These are phyloP conservation scores for Ceratobasidium sp. DNA, from an alignment of 1,284 basidiomycete genomes.

Conservation along the genomic window DNA sequence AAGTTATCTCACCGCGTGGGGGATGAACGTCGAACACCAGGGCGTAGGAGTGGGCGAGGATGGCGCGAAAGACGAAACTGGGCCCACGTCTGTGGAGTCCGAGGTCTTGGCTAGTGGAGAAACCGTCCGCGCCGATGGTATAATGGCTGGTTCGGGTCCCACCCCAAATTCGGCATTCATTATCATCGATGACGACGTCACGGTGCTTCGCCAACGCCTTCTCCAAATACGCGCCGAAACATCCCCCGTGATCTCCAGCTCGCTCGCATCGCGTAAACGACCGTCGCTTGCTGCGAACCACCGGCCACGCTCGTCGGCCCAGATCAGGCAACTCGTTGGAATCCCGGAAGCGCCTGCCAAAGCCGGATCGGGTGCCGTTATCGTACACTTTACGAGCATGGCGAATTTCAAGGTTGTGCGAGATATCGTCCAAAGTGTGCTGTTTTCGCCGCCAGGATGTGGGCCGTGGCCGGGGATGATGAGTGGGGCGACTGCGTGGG, in stretches of 20 bases:
- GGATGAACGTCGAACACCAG: constrained; percentile 84
- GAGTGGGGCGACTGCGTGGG: constrained; percentile 26
- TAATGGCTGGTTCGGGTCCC: constrained; percentile 3
- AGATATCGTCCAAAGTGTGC: constrained; percentile 80
- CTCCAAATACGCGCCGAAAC: constrained; percentile 61
- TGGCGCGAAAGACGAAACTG: constrained; percentile 39
- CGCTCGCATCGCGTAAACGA: constrained; percentile 64
- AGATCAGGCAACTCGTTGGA: constrained; percentile 31
- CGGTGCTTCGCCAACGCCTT: constrained; percentile 76
- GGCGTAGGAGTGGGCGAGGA: constrained; percentile 44
- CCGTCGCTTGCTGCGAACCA: constrained; percentile 76
- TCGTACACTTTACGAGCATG: constrained; percentile 91
- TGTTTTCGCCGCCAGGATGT: constrained; percentile 59
- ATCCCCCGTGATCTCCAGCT: constrained; percentile 56
- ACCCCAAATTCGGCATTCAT: constrained; percentile 65
- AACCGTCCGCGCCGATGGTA: neutral
- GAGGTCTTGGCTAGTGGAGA: neutral
- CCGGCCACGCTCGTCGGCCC: constrained; percentile 77
- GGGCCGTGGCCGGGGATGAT: constrained; percentile 8
- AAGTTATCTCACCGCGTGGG: constrained; percentile 92
- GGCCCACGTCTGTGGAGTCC: neutral
- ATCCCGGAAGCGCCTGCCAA: constrained; percentile 51
- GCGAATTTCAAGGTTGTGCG: constrained; percentile 88
- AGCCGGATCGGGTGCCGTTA: constrained; percentile 60
- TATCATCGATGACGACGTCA: constrained; percentile 89